Evolutionary conservation across 192 early-diverging fungal species (phyloP).

Genomic region (Glomus cerebriforme): DNA sequence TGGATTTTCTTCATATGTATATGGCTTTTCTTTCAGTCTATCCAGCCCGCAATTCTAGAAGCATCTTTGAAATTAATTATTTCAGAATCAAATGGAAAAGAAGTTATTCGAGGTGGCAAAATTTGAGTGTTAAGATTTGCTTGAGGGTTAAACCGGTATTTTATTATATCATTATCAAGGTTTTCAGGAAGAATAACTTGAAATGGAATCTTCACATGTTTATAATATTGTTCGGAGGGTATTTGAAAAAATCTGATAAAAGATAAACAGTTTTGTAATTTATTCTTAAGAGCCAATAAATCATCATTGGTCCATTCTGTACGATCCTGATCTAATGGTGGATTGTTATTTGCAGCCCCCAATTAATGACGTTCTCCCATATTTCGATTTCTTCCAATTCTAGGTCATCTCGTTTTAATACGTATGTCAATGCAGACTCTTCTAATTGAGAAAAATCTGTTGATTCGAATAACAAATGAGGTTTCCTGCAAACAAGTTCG

Average conservation of each 20-base stretch:
- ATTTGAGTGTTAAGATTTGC: too few relatives aligned
- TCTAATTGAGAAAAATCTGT: neutral
- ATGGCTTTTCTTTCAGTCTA: neutral
- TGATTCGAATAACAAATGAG: conserved; percentile 1
- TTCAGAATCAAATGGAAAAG: too few relatives aligned
- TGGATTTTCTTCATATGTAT: neutral
- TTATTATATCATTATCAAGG: too few relatives aligned
- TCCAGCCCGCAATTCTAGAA: too few relatives aligned
- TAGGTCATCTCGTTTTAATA: neutral
- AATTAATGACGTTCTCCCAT: neutral
- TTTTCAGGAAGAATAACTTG: neutral
- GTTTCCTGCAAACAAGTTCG: neutral
- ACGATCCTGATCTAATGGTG: neutral
- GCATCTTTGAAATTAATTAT: too few relatives aligned
- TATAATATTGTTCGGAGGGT: neutral
- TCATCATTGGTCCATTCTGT: neutral
- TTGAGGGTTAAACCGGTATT: too few relatives aligned
- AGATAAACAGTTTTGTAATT: neutral
- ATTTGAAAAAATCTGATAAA: neutral
- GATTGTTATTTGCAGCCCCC: neutral
- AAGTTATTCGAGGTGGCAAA: too few relatives aligned
- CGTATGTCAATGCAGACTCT: neutral
- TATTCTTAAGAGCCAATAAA: neutral
- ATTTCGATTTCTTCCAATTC: conserved; percentile 1
- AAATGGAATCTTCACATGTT: neutral